Conservation (phyloP, 257 asterid genomes). For the Solanum phureja region DNA sequence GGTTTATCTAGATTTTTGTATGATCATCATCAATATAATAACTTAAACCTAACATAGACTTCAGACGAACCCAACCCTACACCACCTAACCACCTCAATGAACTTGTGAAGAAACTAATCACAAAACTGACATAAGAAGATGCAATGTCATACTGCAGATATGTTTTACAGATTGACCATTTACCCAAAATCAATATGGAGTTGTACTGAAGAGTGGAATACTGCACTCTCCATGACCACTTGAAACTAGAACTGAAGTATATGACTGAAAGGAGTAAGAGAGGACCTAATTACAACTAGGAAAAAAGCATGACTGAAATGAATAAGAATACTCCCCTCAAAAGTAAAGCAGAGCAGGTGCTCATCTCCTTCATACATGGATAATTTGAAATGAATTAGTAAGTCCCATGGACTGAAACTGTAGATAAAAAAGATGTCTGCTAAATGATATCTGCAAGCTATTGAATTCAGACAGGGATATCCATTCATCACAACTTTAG, state of each 20-base stretch:
- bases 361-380: not conserved
- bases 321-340: not conserved
- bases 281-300: not conserved
- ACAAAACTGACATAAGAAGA: not conserved
- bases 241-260: not conserved
- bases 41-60: not conserved
- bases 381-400: not conserved
- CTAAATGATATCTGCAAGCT: not conserved
- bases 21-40: not conserved
- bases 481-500: not conserved
- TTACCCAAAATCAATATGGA: not conserved
- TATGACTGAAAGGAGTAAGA: not conserved
- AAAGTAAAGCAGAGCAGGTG: not conserved
- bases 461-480: not conserved
- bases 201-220: not conserved
- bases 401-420: not conserved
- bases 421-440: not conserved
- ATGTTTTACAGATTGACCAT: not conserved
- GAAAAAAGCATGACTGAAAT: not conserved
- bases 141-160: not conserved
- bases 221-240: not conserved
- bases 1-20: not conserved
- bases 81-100: not conserved
- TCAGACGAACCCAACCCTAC: not conserved
- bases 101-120: not conserved